Evolutionary conservation across 225 moss, liverwort and hornwort species (phyloP).

Genomic region (Physcomitrellopsis africana): DNA sequence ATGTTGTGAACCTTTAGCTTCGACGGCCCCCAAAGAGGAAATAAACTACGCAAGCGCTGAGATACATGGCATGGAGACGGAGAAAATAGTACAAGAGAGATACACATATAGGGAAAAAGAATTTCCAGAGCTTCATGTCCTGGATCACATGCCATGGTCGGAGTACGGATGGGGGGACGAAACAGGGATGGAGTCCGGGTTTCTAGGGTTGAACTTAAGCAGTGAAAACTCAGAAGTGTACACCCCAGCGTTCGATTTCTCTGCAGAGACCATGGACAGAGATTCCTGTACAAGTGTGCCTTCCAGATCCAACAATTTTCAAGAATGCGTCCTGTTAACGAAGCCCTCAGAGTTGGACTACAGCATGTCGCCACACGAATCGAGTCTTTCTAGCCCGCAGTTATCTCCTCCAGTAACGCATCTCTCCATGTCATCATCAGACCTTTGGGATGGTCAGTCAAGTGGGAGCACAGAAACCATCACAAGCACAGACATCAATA

Average conservation of each 20-base stretch:
- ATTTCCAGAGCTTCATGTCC: constrained; percentile 14
- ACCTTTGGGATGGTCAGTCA: constrained; percentile 28
- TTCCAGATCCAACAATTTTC: constrained; percentile 13
- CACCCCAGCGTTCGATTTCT: constrained; percentile 51
- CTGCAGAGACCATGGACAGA: constrained; percentile 54
- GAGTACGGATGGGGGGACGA: constrained; percentile 51
- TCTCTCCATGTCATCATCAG: constrained; percentile 31
- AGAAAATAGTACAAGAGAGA: constrained; percentile 13
- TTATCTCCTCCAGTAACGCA: background rate
- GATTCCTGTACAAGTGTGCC: constrained; percentile 42
- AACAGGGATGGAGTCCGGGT: constrained; percentile 39
- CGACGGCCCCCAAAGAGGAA: constrained; percentile 24
- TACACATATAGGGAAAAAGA: constrained; percentile 16
- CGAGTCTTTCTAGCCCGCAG: background rate
- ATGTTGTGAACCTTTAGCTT: background rate
- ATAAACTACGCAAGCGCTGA: constrained; percentile 27
- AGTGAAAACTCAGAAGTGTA: constrained; percentile 50
- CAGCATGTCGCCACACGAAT: background rate
- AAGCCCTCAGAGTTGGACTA: constrained; percentile 20
- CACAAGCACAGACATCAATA: constrained; percentile 10
- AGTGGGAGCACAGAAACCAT: constrained; percentile 15
- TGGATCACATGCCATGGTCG: constrained; percentile 46
- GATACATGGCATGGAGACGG: constrained; percentile 19
- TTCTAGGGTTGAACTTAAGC: constrained; percentile 39
- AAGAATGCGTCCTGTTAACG: constrained; percentile 30